Conservation (phyloP, 305 asterid species). For the Ajuga reptans region DNA sequence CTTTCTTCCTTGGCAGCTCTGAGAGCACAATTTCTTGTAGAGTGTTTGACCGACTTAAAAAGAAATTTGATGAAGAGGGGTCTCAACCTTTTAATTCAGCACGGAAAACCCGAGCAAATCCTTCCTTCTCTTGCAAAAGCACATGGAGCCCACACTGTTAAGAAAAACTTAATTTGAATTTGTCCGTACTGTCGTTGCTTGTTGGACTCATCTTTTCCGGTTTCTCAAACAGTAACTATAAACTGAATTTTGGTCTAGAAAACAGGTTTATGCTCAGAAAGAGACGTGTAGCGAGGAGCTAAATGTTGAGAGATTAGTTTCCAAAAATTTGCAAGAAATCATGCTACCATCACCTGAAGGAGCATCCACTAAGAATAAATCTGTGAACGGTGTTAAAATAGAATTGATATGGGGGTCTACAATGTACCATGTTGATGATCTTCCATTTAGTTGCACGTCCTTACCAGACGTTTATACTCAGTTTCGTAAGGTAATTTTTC, state of each 20-base stretch:
- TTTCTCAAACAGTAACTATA: background rate
- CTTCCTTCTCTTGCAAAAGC: constrained; percentile 70
- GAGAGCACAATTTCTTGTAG: constrained; percentile 71
- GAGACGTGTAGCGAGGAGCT: constrained; percentile 98
- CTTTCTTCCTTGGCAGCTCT: constrained; percentile 46
- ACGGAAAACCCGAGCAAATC: constrained; percentile 80
- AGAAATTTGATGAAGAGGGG: constrained; percentile 52
- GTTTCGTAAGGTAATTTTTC: constrained; percentile 66
- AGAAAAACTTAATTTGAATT: constrained; percentile 18
- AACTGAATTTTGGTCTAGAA: background rate
- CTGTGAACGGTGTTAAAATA: constrained; percentile 32
- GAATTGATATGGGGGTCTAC: constrained; percentile 75
- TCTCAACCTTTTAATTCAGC: constrained; percentile 66
- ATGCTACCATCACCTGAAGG: constrained; percentile 26
- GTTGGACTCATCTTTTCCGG: background rate
- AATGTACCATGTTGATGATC: constrained; percentile 84
- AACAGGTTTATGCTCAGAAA: constrained; percentile 85
- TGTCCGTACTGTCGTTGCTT: background rate
- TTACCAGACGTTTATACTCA: constrained; percentile 87
- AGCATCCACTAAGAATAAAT: constrained; percentile 18
- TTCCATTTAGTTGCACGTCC: constrained; percentile 53
- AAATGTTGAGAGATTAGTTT: constrained; percentile 56
- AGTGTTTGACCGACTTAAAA: constrained; percentile 67
- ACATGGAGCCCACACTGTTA: constrained; percentile 72
- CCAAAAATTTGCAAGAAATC: constrained; percentile 35